These are phyloP conservation scores for Aschersonia sp. DNA, from an alignment of 2,329 filamentous ascomycete species.

Conservation along the genomic window DNA sequence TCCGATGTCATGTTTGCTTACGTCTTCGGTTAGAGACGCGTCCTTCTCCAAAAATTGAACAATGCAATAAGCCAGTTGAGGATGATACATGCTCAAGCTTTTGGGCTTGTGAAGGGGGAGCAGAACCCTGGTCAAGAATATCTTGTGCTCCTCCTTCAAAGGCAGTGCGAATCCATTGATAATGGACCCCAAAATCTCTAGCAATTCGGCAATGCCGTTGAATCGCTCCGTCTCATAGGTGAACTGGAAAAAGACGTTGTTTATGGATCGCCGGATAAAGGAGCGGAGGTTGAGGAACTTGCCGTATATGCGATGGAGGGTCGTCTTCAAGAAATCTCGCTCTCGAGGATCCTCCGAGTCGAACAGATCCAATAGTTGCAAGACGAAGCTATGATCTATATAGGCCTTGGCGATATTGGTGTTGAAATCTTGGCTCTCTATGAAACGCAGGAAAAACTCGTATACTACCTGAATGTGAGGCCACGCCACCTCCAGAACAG, in stretches of 20 bases:
- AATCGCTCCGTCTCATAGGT: conserved; percentile 97
- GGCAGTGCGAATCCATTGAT: conserved; percentile 97
- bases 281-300: conserved; percentile 97
- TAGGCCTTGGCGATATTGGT: conserved; percentile 98
- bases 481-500: conserved; percentile 95
- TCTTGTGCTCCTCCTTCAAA: conserved; percentile 95
- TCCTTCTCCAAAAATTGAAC: conserved; percentile 98
- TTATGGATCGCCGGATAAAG: conserved; percentile 95
- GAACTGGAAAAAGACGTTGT: conserved; percentile 99
- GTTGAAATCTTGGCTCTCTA: conserved; percentile 99
- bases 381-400: conserved; percentile 94
- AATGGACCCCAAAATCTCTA: conserved; percentile 95
- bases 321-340: conserved; percentile 95
- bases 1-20: conserved; percentile 23
- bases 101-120: conserved; percentile 96
- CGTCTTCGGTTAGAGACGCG: conserved; percentile 90
- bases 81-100: conserved; percentile 99
- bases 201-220: conserved; percentile 90
- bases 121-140: conserved; percentile 86
- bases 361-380: conserved; percentile 93
- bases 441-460: conserved; percentile 97
- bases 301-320: conserved; percentile 92
- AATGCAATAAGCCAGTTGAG: conserved; percentile 95
- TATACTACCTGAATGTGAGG: conserved; percentile 99
- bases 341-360: conserved; percentile 96